A percentile compares a stretch with the other conserved stretches of the same genome.
Conservation (phyloP, 208 protist genomes). For the Strigomonas galati region DNA sequence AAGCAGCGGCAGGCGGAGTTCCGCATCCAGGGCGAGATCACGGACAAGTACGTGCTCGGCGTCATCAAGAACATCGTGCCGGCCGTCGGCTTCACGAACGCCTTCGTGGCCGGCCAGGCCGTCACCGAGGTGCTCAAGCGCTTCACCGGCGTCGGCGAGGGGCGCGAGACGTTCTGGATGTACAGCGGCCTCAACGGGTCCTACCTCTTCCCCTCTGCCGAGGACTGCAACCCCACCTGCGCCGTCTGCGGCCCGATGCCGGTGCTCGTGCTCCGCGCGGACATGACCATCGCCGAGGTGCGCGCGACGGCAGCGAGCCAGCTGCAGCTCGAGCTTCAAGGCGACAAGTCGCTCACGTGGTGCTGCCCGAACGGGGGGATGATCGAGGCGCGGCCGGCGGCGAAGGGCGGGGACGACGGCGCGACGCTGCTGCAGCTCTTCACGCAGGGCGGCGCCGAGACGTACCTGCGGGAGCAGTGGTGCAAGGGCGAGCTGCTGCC, state of each 20-base stretch:
- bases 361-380: neutral
- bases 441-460: no score
- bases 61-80: slow-evolving; percentile 99
- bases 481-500: no score
- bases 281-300: slow-evolving; percentile 20
- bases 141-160: slow-evolving; percentile 59
- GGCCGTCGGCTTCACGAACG: slow-evolving; percentile 98
- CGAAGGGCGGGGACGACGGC: neutral
- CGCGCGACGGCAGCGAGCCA: neutral
- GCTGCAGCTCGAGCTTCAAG: neutral
- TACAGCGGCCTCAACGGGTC: slow-evolving; percentile 80
- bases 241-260: slow-evolving; percentile 60
- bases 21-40: slow-evolving; percentile 90
- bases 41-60: slow-evolving; percentile 86
- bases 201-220: slow-evolving; percentile 25
- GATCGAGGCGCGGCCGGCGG: neutral
- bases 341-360: neutral
- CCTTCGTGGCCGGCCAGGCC: slow-evolving; percentile 92
- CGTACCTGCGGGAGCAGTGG: no score
- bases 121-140: slow-evolving; percentile 94
- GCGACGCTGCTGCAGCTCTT: neutral
- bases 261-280: slow-evolving; percentile 23
- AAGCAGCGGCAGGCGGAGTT: slow-evolving; percentile 83
- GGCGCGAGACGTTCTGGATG: slow-evolving; percentile 93
- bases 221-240: slow-evolving; percentile 27